Evolutionary conservation across 257 asterid genomes (phyloP).

Genomic region (Scutellaria barbata): DNA sequence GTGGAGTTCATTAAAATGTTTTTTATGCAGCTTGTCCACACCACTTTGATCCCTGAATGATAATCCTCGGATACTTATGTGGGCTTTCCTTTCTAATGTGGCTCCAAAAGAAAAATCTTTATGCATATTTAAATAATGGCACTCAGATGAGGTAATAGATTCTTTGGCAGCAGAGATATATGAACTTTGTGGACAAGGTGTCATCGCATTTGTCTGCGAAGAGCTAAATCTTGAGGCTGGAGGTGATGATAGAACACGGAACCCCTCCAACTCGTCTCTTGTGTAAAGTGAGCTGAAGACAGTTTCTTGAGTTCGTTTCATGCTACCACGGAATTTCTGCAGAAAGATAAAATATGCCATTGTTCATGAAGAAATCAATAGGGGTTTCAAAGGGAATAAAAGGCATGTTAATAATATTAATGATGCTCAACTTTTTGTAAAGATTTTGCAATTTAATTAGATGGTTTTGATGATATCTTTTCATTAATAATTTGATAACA

Average conservation of each 20-base stretch:
- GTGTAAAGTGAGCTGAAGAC: constrained; percentile 21
- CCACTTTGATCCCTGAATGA: constrained; percentile 10
- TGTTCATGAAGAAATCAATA: constrained; percentile 20
- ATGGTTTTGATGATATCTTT: constrained; percentile 34
- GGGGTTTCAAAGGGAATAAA: not conserved
- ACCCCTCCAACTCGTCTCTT: constrained; percentile 28
- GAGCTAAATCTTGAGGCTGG: too few species aligned
- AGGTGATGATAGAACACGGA: constrained; percentile 21
- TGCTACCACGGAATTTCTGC: constrained; percentile 68
- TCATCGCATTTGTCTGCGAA: too few species aligned
- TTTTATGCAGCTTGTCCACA: constrained; percentile 9
- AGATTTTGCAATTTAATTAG: constrained; percentile 22
- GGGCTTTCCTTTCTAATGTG: constrained; percentile 24
- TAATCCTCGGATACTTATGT: constrained; percentile 22
- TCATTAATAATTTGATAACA: constrained; percentile 33
- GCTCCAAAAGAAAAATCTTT: constrained; percentile 1
- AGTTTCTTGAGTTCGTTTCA: constrained; percentile 47
- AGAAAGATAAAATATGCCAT: not conserved
- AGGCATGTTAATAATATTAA: constrained; percentile 11
- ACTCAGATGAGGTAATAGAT: too few species aligned
- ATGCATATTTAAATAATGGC: not conserved
- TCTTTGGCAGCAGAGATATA: too few species aligned
- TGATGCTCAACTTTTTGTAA: constrained; percentile 22
- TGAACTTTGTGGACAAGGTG: too few species aligned
- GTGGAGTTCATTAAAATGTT: constrained; percentile 14